A percentile compares a stretch with the other conserved stretches of the same genome.
phyloP scores from a whole-genome alignment of 1,284 basidiomycete species.

The Megacollybia platyphylla region DNA sequence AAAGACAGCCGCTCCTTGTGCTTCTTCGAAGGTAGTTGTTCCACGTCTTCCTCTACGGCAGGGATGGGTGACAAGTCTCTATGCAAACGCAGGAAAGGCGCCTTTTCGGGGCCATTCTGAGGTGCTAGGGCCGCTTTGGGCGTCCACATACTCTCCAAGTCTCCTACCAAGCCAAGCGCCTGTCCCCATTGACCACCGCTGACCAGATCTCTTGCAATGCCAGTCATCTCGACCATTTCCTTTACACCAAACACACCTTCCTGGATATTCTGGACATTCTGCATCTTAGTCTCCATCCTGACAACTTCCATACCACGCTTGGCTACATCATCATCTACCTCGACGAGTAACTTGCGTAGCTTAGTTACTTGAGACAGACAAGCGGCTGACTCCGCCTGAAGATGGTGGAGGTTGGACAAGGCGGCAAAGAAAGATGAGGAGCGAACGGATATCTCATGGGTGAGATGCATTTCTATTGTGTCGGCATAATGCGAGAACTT shows the following conservation, averaged over 20 bases:
- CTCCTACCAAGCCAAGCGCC: constrained; percentile 67
- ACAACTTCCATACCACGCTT: constrained; percentile 70
- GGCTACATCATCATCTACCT: constrained; percentile 71
- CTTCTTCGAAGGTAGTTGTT: constrained; percentile 4
- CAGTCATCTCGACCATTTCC: constrained; percentile 65
- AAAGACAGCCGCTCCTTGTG: constrained; percentile 11
- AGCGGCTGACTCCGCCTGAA: constrained; percentile 79
- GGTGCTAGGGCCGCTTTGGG: constrained; percentile 2
- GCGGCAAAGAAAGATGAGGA: constrained; percentile 95
- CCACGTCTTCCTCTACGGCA: constrained; percentile 19
- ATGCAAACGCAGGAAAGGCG: constrained; percentile 3
- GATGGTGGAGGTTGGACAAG: constrained; percentile 84
- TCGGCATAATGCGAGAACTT: constrained; percentile 89
- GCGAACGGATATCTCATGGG: constrained; percentile 84
- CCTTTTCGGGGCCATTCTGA: background rate
- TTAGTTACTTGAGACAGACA: constrained; percentile 70
- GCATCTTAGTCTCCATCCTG: constrained; percentile 48
- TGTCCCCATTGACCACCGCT: constrained; percentile 78
- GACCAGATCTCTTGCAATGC: constrained; percentile 59
- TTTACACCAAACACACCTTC: constrained; percentile 56
- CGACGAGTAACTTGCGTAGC: constrained; percentile 60
- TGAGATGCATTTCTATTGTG: constrained; percentile 89
- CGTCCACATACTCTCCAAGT: constrained; percentile 61
- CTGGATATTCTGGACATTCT: constrained; percentile 46
- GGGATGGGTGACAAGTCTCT: constrained; percentile 15